phyloP scores from a whole-genome alignment of 306 rosid species.

The Oemleria cerasiformis region DNA sequence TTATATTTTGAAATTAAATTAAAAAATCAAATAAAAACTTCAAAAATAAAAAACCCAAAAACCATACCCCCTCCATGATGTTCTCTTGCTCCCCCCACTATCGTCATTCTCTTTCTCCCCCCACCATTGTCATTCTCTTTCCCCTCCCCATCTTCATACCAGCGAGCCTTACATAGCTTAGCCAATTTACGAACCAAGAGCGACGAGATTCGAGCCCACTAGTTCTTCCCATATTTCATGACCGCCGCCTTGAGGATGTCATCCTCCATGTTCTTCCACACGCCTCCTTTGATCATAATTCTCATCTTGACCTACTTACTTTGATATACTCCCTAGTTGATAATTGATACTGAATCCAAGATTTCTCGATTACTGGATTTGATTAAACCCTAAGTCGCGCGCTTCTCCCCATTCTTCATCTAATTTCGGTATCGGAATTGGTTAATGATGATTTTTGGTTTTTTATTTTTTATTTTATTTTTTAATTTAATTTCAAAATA shows the following conservation, averaged over 20 bases:
- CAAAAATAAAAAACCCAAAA: no score
- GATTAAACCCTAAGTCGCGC: conserved; percentile 25
- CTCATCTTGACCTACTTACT: conserved; percentile 60
- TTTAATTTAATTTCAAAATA: no score
- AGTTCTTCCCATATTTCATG: conserved; percentile 90
- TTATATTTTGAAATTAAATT: no score
- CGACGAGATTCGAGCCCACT: conserved; percentile 96
- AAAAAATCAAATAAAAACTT: no score
- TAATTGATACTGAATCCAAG: conserved; percentile 5
- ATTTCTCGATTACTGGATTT: conserved; percentile 10
- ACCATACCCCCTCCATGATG: no score
- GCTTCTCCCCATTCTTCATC: background rate
- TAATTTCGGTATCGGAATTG: no score
- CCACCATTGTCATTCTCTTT: no score
- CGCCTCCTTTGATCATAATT: conserved; percentile 97
- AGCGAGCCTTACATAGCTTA: conserved; percentile 93
- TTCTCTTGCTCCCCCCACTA: no score
- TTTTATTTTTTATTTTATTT: no score
- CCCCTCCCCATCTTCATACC: no score
- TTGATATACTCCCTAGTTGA: conserved; percentile 2
- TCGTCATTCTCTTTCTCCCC: no score
- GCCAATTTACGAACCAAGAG: conserved; percentile 93
- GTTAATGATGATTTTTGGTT: no score
- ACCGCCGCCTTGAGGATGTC: conserved; percentile 97
- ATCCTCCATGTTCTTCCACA: conserved; percentile 97